These are phyloP conservation scores for Globisporangium sylvaticum DNA, from an alignment of 352 stramenopile species.

Conservation along the genomic window DNA sequence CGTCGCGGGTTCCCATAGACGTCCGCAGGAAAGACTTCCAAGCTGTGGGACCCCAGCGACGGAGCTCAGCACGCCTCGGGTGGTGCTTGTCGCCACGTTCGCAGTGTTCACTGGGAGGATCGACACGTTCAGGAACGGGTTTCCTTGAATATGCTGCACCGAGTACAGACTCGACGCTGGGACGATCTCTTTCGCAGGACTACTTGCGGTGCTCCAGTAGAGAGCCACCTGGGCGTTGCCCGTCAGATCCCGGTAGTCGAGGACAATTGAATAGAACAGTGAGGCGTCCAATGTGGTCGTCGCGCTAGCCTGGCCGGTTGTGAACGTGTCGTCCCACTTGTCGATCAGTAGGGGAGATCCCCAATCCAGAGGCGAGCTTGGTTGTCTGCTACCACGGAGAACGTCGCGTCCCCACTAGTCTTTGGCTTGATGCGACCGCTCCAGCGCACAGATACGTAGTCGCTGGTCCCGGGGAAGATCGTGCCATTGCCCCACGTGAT, in stretches of 20 bases:
- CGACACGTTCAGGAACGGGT: conserved; percentile 42
- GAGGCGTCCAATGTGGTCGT: conserved; percentile 31
- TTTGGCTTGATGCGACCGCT: conserved; percentile 58
- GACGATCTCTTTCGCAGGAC: conserved; percentile 37
- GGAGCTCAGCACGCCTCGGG: conserved; percentile 25
- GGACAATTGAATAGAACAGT: conserved; percentile 40
- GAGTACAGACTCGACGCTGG: conserved; percentile 40
- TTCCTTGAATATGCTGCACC: conserved; percentile 42
- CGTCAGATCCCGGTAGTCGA: conserved; percentile 58
- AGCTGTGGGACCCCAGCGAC: conserved; percentile 30
- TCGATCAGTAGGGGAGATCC: conserved; percentile 55
- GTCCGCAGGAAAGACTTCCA: conserved; percentile 46
- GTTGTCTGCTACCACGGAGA: conserved; percentile 47
- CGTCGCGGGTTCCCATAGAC: conserved; percentile 38
- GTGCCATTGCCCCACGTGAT: conserved; percentile 62
- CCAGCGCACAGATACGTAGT: conserved; percentile 65
- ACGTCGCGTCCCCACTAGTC: conserved; percentile 29
- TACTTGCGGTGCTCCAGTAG: conserved; percentile 34
- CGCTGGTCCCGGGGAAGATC: conserved; percentile 41
- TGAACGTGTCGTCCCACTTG: conserved; percentile 36
- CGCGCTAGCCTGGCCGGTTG: conserved; percentile 2
- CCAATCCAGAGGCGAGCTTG: conserved; percentile 63
- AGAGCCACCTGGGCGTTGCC: conserved; percentile 39
- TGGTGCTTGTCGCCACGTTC: conserved; percentile 20
- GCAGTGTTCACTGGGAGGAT: conserved; percentile 31